Base-by-base conservation (phyloP, 1,284 basidiomycete genomes). In the Ustilago bromivora region DNA sequence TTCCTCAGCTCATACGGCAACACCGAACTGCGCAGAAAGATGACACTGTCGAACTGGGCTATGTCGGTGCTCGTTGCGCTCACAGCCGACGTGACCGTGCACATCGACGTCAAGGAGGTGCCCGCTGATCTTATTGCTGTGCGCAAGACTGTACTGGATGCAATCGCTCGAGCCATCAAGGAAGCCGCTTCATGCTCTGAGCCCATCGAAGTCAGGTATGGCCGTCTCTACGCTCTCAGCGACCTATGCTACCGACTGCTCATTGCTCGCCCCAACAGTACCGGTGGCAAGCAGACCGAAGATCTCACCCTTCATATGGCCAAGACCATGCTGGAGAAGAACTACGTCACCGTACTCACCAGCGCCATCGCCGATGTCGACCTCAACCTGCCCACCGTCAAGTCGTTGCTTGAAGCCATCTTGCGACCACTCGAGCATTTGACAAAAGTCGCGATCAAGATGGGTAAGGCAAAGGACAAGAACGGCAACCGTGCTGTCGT, bases 321-420 rank as follows among this genome's bases (percentile, higher is more conserved):
- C 49, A 99, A 98, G 88, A 90, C 96, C 74, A 99, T 99, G 97
- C 88, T 99, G 53, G 97, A 99, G 88, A 98, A 98, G 89, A 95
- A 94, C 85, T 97, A 94, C 82, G 97, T 98, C 23, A 90, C 92
- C 7, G 92, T 93, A 4, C 88, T 99, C 38, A 98, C 97, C 0
- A 92, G 89, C 58, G 93, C 95, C 12, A 89, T 98, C 10, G 92
- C 94, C 8, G 97, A 99, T 66, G 91, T 98, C 43, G 97, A 99
- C 84, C 90, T 98, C 60, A 97, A 98, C 85, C 96, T 96, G 87
- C 97, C 97, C 2, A 92, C 96, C 79, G 91, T 98, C 76, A 92
- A 93, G 66, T 90, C 91, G 43, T 89, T 98, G 34, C 91, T 99
- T 17, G 92, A 92, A 23, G 91, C 93, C 0, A 91, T 99, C 67